phyloP scores from a whole-genome alignment of 2,329 filamentous ascomycete species.

The Fusarium nodosum region DNA sequence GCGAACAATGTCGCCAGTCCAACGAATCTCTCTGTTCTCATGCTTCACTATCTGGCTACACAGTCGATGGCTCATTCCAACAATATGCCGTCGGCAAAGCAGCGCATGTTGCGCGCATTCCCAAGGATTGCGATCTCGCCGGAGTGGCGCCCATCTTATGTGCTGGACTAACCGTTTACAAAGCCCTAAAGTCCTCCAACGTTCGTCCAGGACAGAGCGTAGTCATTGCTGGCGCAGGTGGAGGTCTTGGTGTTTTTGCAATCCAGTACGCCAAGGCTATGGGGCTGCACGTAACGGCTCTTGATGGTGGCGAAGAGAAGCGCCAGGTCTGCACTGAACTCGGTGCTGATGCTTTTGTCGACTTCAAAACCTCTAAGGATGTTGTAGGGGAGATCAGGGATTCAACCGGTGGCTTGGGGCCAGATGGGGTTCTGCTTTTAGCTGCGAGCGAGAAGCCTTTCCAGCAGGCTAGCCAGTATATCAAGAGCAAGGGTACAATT shows the following conservation, averaged over 20 bases:
- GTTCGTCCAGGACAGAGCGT: conserved; percentile 79
- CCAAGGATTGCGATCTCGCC: conserved; percentile 79
- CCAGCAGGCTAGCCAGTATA: conserved; percentile 88
- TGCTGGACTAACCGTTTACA: conserved; percentile 87
- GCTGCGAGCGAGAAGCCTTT: conserved; percentile 90
- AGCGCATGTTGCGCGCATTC: conserved; percentile 82
- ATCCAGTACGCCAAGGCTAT: conserved; percentile 90
- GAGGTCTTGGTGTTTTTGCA: conserved; percentile 80
- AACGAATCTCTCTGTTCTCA: conserved; percentile 85
- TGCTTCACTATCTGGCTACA: conserved; percentile 84
- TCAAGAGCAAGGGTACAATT: conserved; percentile 82
- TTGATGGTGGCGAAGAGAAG: conserved; percentile 88
- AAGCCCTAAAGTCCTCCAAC: conserved; percentile 83
- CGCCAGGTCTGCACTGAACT: conserved; percentile 75
- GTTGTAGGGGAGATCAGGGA: conserved; percentile 81
- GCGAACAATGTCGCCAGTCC: conserved; percentile 81
- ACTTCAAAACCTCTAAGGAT: conserved; percentile 80
- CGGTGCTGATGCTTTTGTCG: conserved; percentile 79
- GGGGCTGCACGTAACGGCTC: conserved; percentile 81
- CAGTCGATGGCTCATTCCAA: conserved; percentile 90
- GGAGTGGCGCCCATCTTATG: conserved; percentile 84
- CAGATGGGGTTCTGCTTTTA: conserved; percentile 86
- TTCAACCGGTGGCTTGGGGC: conserved; percentile 80
- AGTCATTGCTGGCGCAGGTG: conserved; percentile 85
- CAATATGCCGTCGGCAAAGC: conserved; percentile 89